These are phyloP conservation scores for Cercophora scortea DNA, from an alignment of 495 filamentous ascomycete genomes.

Conservation along the genomic window DNA sequence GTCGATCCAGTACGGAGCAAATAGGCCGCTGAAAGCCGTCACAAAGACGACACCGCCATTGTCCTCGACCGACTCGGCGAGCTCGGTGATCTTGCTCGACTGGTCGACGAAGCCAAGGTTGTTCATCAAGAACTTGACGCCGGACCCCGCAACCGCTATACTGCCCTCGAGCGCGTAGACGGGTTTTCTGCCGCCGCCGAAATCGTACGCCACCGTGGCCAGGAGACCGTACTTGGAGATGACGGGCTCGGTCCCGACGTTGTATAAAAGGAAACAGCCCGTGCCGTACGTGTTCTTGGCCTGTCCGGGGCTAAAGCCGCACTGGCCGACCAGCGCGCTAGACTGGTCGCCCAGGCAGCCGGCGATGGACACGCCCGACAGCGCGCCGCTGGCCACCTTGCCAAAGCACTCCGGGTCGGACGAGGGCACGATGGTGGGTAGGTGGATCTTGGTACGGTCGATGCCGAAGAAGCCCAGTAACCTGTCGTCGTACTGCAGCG, in stretches of 20 bases:
- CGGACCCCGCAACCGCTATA: conserved; percentile 85
- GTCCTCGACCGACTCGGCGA: conserved; percentile 77
- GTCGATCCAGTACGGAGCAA: conserved; percentile 98
- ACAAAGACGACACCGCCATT: conserved; percentile 92
- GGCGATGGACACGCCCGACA: conserved; percentile 72
- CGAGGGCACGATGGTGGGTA: conserved; percentile 83
- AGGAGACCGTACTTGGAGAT: conserved; percentile 85
- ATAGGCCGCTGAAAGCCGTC: conserved; percentile 91
- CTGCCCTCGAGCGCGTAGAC: conserved; percentile 90
- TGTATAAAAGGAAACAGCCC: conserved; percentile 91
- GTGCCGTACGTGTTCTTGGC: conserved; percentile 98
- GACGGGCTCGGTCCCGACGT: conserved; percentile 84
- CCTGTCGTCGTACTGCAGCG: conserved; percentile 74
- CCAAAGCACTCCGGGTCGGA: conserved; percentile 74
- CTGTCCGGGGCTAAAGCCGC: conserved; percentile 75
- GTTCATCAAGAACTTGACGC: conserved; percentile 84
- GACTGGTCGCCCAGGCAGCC: conserved; percentile 93
- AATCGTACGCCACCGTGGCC: conserved; percentile 81
- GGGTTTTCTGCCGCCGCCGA: conserved; percentile 63
- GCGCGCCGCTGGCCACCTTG: conserved; percentile 51
- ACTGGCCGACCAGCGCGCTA: conserved; percentile 84
- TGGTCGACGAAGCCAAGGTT: conserved; percentile 78
- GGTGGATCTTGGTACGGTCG: conserved; percentile 62
- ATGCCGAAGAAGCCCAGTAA: conserved; percentile 79
- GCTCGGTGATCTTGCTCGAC: conserved; percentile 71